phyloP scores from a whole-genome alignment of 202 grass and related monocot species.

The Setaria viridis region DNA sequence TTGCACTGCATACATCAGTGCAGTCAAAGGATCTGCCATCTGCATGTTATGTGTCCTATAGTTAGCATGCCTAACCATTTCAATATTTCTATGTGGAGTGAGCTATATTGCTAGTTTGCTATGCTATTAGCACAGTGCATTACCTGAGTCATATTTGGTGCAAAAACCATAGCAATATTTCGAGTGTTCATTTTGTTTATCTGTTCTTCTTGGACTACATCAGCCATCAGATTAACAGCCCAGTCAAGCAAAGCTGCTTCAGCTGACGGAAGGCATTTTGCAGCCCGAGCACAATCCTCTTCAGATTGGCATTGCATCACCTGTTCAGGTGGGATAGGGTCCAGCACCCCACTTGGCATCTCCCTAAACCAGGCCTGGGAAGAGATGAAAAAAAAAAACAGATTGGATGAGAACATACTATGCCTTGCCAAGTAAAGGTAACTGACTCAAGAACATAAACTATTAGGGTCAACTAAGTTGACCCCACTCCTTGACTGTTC shows the following conservation, averaged over 20 bases:
- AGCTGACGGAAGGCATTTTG: slow-evolving; percentile 64
- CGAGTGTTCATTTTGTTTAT: slow-evolving; percentile 90
- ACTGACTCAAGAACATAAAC: slow-evolving; percentile 27
- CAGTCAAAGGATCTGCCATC: slow-evolving; percentile 97
- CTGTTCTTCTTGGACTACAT: slow-evolving; percentile 86
- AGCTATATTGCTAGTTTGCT: neutral
- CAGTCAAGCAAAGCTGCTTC: slow-evolving; percentile 84
- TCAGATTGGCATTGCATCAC: slow-evolving; percentile 94
- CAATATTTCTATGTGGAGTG: neutral
- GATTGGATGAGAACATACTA: slow-evolving; percentile 26
- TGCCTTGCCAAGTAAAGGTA: slow-evolving; percentile 19
- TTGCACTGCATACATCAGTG: slow-evolving; percentile 94
- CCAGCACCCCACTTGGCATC: slow-evolving; percentile 78
- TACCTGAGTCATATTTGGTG: slow-evolving; percentile 98
- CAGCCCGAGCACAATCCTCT: slow-evolving; percentile 70
- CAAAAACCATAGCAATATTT: slow-evolving; percentile 95
- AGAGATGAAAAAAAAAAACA: slow-evolving; percentile 23
- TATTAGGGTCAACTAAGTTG: slow-evolving; percentile 30
- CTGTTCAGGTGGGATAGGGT: slow-evolving; percentile 80
- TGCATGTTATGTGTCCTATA: slow-evolving; percentile 32
- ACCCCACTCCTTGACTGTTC: neutral
- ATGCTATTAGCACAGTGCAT: neutral
- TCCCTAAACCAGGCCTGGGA: slow-evolving; percentile 95
- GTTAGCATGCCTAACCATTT: slow-evolving; percentile 36
- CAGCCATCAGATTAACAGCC: slow-evolving; percentile 93